Base-by-base conservation (phyloP, 2,329 filamentous ascomycete genomes). In the Aureobasidium subglaciale region DNA sequence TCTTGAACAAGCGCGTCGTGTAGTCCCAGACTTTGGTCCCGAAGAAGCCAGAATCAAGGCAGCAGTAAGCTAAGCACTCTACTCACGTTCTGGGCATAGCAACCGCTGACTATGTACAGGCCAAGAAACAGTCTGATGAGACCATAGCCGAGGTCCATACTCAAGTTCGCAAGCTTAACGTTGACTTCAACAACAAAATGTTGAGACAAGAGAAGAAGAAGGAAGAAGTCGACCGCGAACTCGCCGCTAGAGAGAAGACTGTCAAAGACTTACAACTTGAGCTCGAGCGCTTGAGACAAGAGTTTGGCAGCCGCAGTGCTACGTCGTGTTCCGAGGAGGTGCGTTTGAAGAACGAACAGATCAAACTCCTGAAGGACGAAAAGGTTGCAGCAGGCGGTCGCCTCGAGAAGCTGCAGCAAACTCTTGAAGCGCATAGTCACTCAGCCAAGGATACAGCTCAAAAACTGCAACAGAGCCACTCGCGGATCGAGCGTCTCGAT, bases 21-120 rank as follows among this genome's bases (percentile, higher is more conserved):
- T 27, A 24, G 20, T 43, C 10, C 43, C 54, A 5, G 54, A 56
- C 43, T 43, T 56, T 9, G 29, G 54, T 8, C 25, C n/a, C 6
- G 54, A 50, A 22, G 43, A 29, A 18, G 29, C 37, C 6, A 41
- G 46, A 16, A 27, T 56, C n/a, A n/a, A 49, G 37, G 35, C 43
- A 29, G 9, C 34, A 5, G 42, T 56, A 24, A 25, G 54, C 16
- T n/a, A 20, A n/a, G n/a, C n/a, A n/a, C n/a, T 18, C n/a, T 30
- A 9, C 13, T 3, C n/a, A 16, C 22, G 15, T 34, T 18, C 9
- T n/a, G 7, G 13, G 27, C 1, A 16, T 4, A 2, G 16, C 2
- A 2, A 16, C 4, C 8, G 9, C 48, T 41, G 25, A 52, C 48
- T 5, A 9, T 29, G 2, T 20, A 22, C 15, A 56, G 43, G 54